Evolutionary conservation across 1,284 basidiomycete species (phyloP), one percentile per base, ranked within the genome.

Genomic region (Laetiporus sulphureus): DNA sequence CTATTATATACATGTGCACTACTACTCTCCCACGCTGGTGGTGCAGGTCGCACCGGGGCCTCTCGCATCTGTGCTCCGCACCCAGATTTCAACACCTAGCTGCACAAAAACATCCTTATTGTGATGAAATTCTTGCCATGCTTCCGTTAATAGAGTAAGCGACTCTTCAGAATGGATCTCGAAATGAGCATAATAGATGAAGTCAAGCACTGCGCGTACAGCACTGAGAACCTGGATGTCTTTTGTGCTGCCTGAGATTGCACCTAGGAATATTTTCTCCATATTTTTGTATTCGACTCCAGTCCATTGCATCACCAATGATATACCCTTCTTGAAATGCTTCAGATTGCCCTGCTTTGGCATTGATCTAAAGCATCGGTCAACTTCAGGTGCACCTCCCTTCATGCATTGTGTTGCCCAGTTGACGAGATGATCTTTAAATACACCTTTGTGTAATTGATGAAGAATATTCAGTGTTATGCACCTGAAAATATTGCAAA

Each of bases 371-470:
- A 55, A 57, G 0, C 60, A 48, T 1, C 16, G n/a, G 44, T 63
- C 61, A 7, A 61, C 7, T 41, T 60, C 55, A 2, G 43, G 30
- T 0, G 45, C 39, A 3, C 49, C 50, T 0, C 43, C 45, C 0
- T 48, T 23, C 1, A 45, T 38, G 8, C 46, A 38, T 5, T 43
- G 25, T 3, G 48, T 46, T 1, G 42, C 37, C 59, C 59, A 62
- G n/a, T 24, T 40, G 5, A 61, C 48, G 0, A 60, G 27, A 35
- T 63, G 60, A 19, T 60, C 53, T 38, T 59, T 60, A 47, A 61
- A 53, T 5, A 64, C 33, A 3, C 61, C 62, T 32, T 64, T 57
- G 40, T 61, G 53, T 1, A 63, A 47, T 34, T 58, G 55, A 29
- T 58, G 53, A 3, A 58, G 46, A 20, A 57, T 30, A 29, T 58